A percentile compares a stretch with the other conserved stretches of the same genome.
Conservation (phyloP, 2,329 filamentous ascomycete species). For the Cercospora brassicicola region DNA sequence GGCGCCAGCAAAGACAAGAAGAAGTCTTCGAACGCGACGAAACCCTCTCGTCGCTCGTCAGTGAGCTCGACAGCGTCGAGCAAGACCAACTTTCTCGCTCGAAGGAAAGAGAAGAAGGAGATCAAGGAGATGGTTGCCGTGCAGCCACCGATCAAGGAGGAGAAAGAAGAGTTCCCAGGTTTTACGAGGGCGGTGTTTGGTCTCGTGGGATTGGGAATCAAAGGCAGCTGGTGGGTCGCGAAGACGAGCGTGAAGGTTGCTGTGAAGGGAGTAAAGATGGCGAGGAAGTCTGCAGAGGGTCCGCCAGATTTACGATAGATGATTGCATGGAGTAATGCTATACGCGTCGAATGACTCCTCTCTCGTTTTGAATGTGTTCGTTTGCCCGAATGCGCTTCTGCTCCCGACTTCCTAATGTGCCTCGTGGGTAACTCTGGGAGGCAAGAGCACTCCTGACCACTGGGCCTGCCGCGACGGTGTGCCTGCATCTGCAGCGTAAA, state of each 20-base stretch:
- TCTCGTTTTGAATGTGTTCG: not conserved
- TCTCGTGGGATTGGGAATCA: conserved; percentile 46
- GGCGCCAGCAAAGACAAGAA: conserved; percentile 8
- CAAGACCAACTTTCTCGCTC: conserved; percentile 15
- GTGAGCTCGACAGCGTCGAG: conserved; percentile 12
- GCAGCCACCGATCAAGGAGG: conserved; percentile 26
- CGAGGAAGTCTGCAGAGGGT: conserved; percentile 33
- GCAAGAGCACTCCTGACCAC: not conserved
- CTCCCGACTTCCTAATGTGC: not conserved
- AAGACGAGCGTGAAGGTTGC: conserved; percentile 46
- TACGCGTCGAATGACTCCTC: not conserved
- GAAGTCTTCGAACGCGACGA: not conserved
- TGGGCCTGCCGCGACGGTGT: not conserved
- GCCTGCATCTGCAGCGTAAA: not conserved
- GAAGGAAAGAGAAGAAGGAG: conserved; percentile 21
- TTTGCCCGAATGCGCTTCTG: not conserved
- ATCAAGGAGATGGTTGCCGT: conserved; percentile 4
- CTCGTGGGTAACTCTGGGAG: not conserved
- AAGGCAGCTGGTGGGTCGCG: conserved; percentile 46
- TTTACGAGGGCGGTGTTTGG: conserved; percentile 43
- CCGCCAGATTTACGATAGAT: conserved; percentile 26
- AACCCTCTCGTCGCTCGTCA: conserved; percentile 6
- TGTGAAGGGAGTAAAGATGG: conserved; percentile 41
- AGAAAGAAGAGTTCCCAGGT: conserved; percentile 41
- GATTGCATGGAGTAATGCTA: not conserved